phyloP scores from a whole-genome alignment of 2,329 filamentous ascomycete species.

The Ascochyta viciae-villosae region DNA sequence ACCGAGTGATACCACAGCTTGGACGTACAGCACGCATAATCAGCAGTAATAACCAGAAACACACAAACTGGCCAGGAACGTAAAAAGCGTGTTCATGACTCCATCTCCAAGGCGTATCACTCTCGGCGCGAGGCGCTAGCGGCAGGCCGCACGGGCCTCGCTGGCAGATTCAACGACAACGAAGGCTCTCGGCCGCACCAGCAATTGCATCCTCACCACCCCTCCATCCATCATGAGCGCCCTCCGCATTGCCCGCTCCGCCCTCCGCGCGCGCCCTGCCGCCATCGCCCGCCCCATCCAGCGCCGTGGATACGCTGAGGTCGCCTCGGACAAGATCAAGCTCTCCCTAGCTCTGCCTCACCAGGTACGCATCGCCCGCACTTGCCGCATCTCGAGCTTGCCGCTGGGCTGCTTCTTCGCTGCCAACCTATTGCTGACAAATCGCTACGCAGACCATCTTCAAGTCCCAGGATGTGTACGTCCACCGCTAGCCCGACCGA shows the following conservation, averaged over 20 bases:
- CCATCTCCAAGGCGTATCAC: not conserved
- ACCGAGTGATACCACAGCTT: not conserved
- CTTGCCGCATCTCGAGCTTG: constrained; percentile 10
- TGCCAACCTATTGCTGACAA: constrained; percentile 32
- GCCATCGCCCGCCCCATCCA: constrained; percentile 77
- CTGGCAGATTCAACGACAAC: constrained; percentile 33
- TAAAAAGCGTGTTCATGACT: not conserved
- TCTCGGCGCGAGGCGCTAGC: not conserved
- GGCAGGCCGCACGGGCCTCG: constrained; percentile 33
- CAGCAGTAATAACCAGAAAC: not conserved
- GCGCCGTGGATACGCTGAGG: constrained; percentile 83
- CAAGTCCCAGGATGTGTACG: constrained; percentile 75
- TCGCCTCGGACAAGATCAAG: constrained; percentile 76
- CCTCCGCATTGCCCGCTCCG: constrained; percentile 88
- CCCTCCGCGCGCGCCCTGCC: constrained; percentile 79
- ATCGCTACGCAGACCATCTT: constrained; percentile 65
- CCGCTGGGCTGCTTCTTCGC: not conserved
- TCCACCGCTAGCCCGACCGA: constrained; percentile 45
- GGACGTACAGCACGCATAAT: not conserved
- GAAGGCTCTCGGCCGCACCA: constrained; percentile 39
- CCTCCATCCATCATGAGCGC: constrained; percentile 76
- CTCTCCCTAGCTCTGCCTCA: constrained; percentile 97
- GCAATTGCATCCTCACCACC: constrained; percentile 49
- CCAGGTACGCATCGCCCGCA: constrained; percentile 73
- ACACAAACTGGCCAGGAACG: not conserved